Evolutionary conservation across 2,329 filamentous ascomycete species (phyloP).

Genomic region (Teratosphaeria pseudoeucalypti): DNA sequence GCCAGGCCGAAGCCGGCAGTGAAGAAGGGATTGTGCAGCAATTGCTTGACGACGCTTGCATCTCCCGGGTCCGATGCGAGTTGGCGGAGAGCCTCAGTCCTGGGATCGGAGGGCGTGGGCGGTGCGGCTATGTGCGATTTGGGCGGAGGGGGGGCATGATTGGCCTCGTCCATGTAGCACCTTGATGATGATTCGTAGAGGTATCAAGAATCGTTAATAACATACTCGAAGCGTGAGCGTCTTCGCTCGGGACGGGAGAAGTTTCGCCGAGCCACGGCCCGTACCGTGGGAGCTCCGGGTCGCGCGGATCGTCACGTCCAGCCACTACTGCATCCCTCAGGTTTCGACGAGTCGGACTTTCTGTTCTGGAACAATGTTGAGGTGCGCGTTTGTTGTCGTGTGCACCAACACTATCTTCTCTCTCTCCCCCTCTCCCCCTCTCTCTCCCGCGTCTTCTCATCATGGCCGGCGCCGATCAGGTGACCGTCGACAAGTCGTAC

Average conservation of each 20-base stretch:
- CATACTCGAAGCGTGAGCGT: too few relatives aligned
- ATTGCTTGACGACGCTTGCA: constrained; percentile 33
- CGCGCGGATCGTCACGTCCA: neutral
- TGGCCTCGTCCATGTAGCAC: constrained; percentile 18
- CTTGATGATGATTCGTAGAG: too few relatives aligned
- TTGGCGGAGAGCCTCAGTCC: constrained; percentile 28
- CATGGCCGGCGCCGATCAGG: constrained; percentile 30
- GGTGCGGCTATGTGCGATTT: neutral
- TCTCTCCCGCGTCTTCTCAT: neutral
- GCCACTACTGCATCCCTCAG: neutral
- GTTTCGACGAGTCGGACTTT: neutral
- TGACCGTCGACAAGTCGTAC: constrained; percentile 51
- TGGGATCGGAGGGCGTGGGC: constrained; percentile 1
- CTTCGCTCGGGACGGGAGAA: neutral
- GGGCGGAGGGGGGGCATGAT: constrained; percentile 18
- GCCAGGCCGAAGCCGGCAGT: constrained; percentile 73
- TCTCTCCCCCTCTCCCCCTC: neutral
- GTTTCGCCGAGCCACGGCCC: neutral
- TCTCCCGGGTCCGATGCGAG: constrained; percentile 24
- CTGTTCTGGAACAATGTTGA: neutral
- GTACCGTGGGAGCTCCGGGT: too few relatives aligned
- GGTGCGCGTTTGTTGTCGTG: neutral
- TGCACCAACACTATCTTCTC: neutral
- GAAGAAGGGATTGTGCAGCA: constrained; percentile 44
- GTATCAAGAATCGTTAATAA: too few relatives aligned